phyloP scores from a whole-genome alignment of 352 stramenopile species.

The Pythium scleroteichum region DNA sequence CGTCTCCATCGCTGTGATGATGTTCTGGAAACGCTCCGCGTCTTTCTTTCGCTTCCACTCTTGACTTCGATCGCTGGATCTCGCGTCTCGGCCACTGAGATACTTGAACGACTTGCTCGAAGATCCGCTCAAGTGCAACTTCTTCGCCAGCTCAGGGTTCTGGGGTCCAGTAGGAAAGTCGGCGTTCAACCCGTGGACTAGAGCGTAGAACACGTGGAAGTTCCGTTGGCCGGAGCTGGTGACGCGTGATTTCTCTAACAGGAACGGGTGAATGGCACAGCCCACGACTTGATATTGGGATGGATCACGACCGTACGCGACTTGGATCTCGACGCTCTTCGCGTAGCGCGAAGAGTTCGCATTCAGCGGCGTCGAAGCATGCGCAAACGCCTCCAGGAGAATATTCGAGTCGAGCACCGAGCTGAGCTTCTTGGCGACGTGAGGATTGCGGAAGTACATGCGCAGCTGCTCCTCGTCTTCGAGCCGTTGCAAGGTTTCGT shows the following conservation, averaged over 20 bases:
- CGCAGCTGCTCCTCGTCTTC: slow-evolving; percentile 79
- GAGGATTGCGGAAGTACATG: slow-evolving; percentile 77
- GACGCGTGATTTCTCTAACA: slow-evolving; percentile 70
- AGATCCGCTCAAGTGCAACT: slow-evolving; percentile 40
- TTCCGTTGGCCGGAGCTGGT: slow-evolving; percentile 42
- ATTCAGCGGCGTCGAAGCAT: slow-evolving; percentile 67
- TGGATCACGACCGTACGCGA: slow-evolving; percentile 49
- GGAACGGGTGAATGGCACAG: slow-evolving; percentile 55
- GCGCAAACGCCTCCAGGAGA: slow-evolving; percentile 75
- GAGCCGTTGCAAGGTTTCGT: slow-evolving; percentile 73
- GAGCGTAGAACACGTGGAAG: slow-evolving; percentile 76
- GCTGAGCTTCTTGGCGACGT: slow-evolving; percentile 58
- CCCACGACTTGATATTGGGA: slow-evolving; percentile 57
- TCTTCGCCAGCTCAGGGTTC: slow-evolving; percentile 34
- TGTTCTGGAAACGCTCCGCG: slow-evolving; percentile 61
- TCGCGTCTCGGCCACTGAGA: slow-evolving; percentile 22
- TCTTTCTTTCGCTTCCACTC: slow-evolving; percentile 57
- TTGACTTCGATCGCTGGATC: slow-evolving; percentile 10
- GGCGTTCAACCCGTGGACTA: slow-evolving; percentile 58
- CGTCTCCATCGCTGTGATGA: slow-evolving; percentile 49
- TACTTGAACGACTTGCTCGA: slow-evolving; percentile 52
- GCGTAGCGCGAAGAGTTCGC: slow-evolving; percentile 77
- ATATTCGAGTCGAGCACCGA: slow-evolving; percentile 69
- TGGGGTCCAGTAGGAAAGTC: slow-evolving; percentile 8
- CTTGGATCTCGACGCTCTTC: slow-evolving; percentile 53